Base-by-base conservation (phyloP, 2,329 filamentous ascomycete species). In the Trichoderma endophyticum region DNA sequence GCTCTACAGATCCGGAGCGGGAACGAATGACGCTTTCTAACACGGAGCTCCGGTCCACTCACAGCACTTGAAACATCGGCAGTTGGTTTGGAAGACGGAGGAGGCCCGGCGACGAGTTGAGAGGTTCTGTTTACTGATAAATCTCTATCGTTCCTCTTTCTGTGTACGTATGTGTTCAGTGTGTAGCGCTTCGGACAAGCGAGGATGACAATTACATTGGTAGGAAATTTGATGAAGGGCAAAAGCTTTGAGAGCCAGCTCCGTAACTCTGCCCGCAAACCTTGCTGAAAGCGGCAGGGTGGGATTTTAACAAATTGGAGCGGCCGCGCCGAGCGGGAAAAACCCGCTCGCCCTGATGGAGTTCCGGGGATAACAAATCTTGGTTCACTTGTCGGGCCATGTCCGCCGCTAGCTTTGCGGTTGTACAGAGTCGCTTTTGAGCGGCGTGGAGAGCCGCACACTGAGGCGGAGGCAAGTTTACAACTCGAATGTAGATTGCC, bases 61-160 rank as follows among this genome's bases (percentile, higher is more conserved):
- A 72, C 34, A 70, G 43, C 56, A 67, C 61, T 66, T 71, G 69
- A 24, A 66, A 66, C 69, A 71, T 71, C 21, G 54, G 32, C 36
- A n/a, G 36, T 43, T 36, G 63, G 54, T 67, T 30, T 14, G 9
- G 24, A n/a, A 15, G 51, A 30, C 32, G 34, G 54, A 43, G 12
- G 18, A 21, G 43, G 28, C 30, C 24, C 39, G 15, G 7, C n/a
- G 39, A 59, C 6, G 43, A 39, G 15, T 32, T n/a, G 8, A 34
- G n/a, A 24, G 21, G 14, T 6, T 12, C 14, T 60, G n/a, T 24
- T 15, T 14, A 51, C 12, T 14, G 26, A 6, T 28, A 3, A 21
- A 5, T 9, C 7, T 34, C 15, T 51, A 9, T 36, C 5, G 66
- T 14, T 9, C 1, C 14, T 32, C 9, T 51, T n/a, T 28, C 21